Percentiles rank a stretch among this genome's conserved stretches.
phyloP scores from a whole-genome alignment of 345 rosid species.

The Carallia pectinifolia region DNA sequence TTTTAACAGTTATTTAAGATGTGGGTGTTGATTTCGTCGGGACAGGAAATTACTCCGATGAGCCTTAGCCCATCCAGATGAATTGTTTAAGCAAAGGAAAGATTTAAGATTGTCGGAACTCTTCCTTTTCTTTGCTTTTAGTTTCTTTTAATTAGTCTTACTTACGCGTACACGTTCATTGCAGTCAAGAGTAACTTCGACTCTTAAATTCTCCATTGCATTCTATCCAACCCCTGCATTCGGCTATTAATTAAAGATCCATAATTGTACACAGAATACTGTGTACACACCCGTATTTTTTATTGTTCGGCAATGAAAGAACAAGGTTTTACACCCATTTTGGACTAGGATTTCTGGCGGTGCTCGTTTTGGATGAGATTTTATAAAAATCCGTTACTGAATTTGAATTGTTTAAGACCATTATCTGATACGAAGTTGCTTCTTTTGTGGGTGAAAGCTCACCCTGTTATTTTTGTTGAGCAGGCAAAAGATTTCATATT shows the following conservation, averaged over 20 bases:
- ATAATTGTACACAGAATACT: too few relatives aligned
- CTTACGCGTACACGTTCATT: background rate
- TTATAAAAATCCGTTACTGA: background rate
- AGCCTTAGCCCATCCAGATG: conserved; percentile 60
- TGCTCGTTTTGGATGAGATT: too few relatives aligned
- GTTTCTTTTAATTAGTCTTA: background rate
- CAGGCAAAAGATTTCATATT: conserved; percentile 87
- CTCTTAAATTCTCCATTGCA: too few relatives aligned
- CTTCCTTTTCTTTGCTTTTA: background rate
- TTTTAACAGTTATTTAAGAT: background rate
- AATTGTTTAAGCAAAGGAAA: conserved; percentile 85
- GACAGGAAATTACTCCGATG: conserved; percentile 81
- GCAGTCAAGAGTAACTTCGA: too few relatives aligned
- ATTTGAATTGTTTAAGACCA: background rate
- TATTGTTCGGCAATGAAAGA: too few relatives aligned
- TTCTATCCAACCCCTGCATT: too few relatives aligned
- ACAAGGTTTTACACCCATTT: too few relatives aligned
- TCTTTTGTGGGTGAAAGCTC: conserved; percentile 64
- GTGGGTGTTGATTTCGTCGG: background rate
- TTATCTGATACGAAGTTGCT: background rate
- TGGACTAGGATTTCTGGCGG: too few relatives aligned
- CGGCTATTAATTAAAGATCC: too few relatives aligned
- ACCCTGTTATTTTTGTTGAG: conserved; percentile 63
- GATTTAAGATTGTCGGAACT: conserved; percentile 35
- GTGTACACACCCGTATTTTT: too few relatives aligned